phyloP scores from a whole-genome alignment of 2,329 filamentous ascomycete genomes.

The Verticillium isaacii region DNA sequence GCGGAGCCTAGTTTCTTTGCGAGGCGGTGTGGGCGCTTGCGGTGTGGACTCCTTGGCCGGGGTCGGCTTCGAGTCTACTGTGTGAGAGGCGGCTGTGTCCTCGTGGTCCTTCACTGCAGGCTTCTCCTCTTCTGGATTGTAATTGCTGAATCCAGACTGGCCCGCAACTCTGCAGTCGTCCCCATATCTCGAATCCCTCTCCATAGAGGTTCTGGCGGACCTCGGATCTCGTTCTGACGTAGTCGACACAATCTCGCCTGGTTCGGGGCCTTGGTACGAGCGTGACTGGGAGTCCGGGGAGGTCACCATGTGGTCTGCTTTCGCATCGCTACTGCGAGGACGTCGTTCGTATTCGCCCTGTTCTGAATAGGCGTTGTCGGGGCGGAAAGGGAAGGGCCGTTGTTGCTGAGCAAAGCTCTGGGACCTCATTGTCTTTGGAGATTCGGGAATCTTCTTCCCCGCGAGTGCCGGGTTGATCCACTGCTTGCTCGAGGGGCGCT shows the following conservation, averaged over 20 bases:
- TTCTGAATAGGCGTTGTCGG: constrained; percentile 27
- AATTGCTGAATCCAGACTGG: constrained; percentile 6
- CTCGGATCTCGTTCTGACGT: constrained; percentile 34
- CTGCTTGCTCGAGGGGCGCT: constrained; percentile 52
- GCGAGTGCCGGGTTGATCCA: constrained; percentile 51
- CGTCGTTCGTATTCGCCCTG: constrained; percentile 37
- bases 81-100: background rate
- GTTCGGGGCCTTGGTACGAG: constrained; percentile 38
- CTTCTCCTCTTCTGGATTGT: constrained; percentile 4
- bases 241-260: constrained; percentile 37
- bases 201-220: constrained; percentile 17
- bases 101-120: constrained; percentile 7
- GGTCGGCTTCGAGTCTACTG: background rate
- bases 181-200: constrained; percentile 7
- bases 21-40: background rate
- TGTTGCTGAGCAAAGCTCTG: constrained; percentile 43
- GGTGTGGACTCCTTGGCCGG: background rate
- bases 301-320: constrained; percentile 33
- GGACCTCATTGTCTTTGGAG: constrained; percentile 45
- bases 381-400: constrained; percentile 30
- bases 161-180: constrained; percentile 7
- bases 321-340: constrained; percentile 49
- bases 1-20: constrained; percentile 20
- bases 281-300: constrained; percentile 29
- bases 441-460: constrained; percentile 44